These are phyloP conservation scores for Fusarium tupiense DNA, from an alignment of 2,329 filamentous ascomycete species.

Conservation along the genomic window DNA sequence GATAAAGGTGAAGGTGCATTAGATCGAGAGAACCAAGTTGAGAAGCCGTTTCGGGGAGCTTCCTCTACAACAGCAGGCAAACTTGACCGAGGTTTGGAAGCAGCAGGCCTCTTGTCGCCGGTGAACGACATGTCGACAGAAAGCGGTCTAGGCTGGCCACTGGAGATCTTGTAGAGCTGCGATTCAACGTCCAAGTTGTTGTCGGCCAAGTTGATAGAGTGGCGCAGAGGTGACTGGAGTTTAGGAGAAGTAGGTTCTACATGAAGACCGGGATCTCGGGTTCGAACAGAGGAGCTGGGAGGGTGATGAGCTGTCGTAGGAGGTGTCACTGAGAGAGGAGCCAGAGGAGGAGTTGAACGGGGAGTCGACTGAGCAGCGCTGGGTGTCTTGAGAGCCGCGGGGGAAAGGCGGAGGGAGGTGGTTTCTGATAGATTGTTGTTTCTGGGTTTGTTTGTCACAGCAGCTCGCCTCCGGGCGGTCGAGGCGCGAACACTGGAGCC, in stretches of 20 bases:
- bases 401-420: slow-evolving; percentile 28
- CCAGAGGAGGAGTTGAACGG: slow-evolving; percentile 9
- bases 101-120: slow-evolving; percentile 40
- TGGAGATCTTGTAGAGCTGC: slow-evolving; percentile 18
- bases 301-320: slow-evolving; percentile 31
- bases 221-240: slow-evolving; percentile 46
- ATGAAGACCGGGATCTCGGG: slow-evolving; percentile 37
- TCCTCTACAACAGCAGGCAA: slow-evolving; percentile 32
- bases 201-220: slow-evolving; percentile 43
- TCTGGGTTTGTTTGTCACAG: slow-evolving; percentile 27
- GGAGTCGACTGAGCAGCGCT: slow-evolving; percentile 21
- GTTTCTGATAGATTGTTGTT: slow-evolving; percentile 37
- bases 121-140: slow-evolving; percentile 48
- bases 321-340: slow-evolving; percentile 23
- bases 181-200: slow-evolving; percentile 22
- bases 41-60: slow-evolving; percentile 24
- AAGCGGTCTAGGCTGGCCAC: slow-evolving; percentile 33
- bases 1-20: slow-evolving; percentile 29
- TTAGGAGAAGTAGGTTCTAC: slow-evolving; percentile 44
- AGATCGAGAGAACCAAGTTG: slow-evolving; percentile 40
- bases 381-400: slow-evolving; percentile 27
- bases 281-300: slow-evolving; percentile 32
- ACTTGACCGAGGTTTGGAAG: slow-evolving; percentile 6
- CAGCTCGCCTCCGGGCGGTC: slow-evolving; percentile 25
- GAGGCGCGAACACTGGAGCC: slow-evolving; percentile 35